Percentiles rank a stretch among this genome's conserved stretches.
These are phyloP conservation scores for Tricholoma hemisulphureum DNA, from an alignment of 768 basidiomycete species.

Conservation along the genomic window DNA sequence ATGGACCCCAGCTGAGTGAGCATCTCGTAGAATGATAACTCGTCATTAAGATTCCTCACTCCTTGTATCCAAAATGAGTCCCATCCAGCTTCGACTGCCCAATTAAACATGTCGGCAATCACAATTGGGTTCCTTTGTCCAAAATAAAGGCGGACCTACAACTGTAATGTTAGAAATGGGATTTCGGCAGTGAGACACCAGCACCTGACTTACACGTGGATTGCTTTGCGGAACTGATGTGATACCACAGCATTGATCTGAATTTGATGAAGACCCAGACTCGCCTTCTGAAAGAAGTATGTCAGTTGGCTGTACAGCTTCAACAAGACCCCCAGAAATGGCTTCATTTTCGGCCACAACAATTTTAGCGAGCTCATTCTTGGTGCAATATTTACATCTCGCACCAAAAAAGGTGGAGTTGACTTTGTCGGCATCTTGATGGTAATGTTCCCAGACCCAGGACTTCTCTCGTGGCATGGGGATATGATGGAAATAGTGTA, in stretches of 20 bases:
- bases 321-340: conserved; percentile 1
- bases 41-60: not conserved
- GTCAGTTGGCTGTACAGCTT: not conserved
- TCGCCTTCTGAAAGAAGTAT: conserved; percentile 6
- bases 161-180: not conserved
- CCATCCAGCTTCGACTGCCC: not conserved
- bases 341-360: not conserved
- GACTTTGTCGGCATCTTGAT: conserved; percentile 7
- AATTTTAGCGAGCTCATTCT: conserved; percentile 3
- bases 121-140: not conserved
- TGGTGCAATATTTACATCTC: conserved; percentile 8
- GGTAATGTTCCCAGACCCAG: conserved; percentile 9
- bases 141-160: not conserved
- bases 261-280: not conserved
- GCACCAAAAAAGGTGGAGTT: conserved; percentile 9
- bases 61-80: not conserved
- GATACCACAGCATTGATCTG: too few species aligned
- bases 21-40: not conserved
- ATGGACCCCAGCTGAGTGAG: not conserved
- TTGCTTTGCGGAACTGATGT: too few species aligned
- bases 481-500: not conserved
- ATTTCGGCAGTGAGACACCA: too few species aligned
- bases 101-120: not conserved
- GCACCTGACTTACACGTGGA: too few species aligned
- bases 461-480: not conserved